phyloP scores from a whole-genome alignment of 768 basidiomycete species.

The Cubamyces lactineus region DNA sequence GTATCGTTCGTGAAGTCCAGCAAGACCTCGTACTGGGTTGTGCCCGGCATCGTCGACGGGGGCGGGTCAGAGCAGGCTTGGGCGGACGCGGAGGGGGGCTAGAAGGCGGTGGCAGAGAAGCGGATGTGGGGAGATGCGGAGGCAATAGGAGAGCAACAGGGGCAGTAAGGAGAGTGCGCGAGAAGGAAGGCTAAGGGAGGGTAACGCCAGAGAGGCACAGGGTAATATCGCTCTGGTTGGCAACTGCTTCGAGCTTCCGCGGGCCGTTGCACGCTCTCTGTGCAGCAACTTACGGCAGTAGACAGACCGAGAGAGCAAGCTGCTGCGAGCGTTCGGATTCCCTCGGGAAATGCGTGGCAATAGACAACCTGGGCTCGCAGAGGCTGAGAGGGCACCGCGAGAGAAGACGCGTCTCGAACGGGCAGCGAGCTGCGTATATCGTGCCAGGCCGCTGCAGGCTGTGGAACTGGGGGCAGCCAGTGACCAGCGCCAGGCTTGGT shows the following conservation, averaged over 20 bases:
- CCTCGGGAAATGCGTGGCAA: constrained; percentile 6
- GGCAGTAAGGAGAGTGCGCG: constrained; percentile 32
- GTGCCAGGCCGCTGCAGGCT: constrained; percentile 7
- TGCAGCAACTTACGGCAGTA: constrained; percentile 27
- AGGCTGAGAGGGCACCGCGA: not conserved
- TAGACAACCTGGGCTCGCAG: constrained; percentile 4
- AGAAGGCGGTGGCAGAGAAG: constrained; percentile 18
- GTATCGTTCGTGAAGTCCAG: constrained; percentile 75
- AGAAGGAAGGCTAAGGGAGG: constrained; percentile 32
- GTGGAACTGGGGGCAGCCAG: not conserved
- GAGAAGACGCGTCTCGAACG: constrained; percentile 11
- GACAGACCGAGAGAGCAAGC: constrained; percentile 18
- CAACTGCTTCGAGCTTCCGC: constrained; percentile 33
- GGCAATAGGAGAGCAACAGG: constrained; percentile 22
- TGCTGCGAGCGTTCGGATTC: constrained; percentile 7
- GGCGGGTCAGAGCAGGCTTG: constrained; percentile 18
- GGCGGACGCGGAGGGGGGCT: constrained; percentile 19
- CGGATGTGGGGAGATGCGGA: constrained; percentile 24
- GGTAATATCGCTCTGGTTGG: constrained; percentile 27
- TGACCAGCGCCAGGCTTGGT: constrained; percentile 12
- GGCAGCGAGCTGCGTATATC: constrained; percentile 18
- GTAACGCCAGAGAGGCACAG: constrained; percentile 31
- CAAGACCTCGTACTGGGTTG: constrained; percentile 66
- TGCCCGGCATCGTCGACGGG: constrained; percentile 54
- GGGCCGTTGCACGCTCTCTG: constrained; percentile 28